Conservation (phyloP, 2,329 filamentous ascomycete genomes). For the Hypomyces rosellus region DNA sequence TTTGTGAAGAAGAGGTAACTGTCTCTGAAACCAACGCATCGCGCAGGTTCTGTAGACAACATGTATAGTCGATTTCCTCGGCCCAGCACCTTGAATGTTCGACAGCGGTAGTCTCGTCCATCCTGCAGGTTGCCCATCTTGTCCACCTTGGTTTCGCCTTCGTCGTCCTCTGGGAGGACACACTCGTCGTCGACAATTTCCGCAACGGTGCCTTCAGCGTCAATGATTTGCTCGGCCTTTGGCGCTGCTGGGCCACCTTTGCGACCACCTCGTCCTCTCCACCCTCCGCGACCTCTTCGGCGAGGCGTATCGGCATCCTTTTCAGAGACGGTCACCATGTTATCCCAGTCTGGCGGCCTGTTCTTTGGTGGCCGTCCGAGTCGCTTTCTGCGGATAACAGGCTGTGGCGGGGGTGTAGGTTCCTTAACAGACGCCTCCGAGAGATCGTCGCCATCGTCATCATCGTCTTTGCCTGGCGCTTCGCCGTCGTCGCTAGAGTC, state of each 20-base stretch:
- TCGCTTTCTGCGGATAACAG: conserved; percentile 65
- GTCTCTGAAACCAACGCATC: conserved; percentile 94
- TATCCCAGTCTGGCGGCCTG: conserved; percentile 71
- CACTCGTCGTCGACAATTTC: conserved; percentile 91
- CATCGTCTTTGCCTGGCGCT: conserved; percentile 26
- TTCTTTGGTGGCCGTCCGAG: conserved; percentile 85
- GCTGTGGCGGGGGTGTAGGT: conserved; percentile 50
- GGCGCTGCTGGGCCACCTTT: conserved; percentile 67
- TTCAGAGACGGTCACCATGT: conserved; percentile 49
- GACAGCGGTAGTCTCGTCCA: conserved; percentile 87
- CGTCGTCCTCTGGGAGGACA: conserved; percentile 75
- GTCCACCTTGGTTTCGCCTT: conserved; percentile 91
- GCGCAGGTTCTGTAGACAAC: conserved; percentile 94
- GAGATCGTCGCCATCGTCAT: conserved; percentile 26
- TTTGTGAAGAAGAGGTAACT: conserved; percentile 99
- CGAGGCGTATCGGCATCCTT: conserved; percentile 54
- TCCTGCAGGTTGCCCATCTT: conserved; percentile 76
- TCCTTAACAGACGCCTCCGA: conserved; percentile 42
- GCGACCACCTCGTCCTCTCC: conserved; percentile 60
- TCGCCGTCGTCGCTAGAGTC: conserved; percentile 23
- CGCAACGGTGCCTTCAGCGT: conserved; percentile 88
- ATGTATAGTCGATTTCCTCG: conserved; percentile 88
- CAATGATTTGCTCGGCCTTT: conserved; percentile 76
- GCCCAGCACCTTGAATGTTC: conserved; percentile 85
- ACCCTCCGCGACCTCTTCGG: conserved; percentile 62